phyloP scores from a whole-genome alignment of 1,284 basidiomycete genomes.

The Tilletia setariae region DNA sequence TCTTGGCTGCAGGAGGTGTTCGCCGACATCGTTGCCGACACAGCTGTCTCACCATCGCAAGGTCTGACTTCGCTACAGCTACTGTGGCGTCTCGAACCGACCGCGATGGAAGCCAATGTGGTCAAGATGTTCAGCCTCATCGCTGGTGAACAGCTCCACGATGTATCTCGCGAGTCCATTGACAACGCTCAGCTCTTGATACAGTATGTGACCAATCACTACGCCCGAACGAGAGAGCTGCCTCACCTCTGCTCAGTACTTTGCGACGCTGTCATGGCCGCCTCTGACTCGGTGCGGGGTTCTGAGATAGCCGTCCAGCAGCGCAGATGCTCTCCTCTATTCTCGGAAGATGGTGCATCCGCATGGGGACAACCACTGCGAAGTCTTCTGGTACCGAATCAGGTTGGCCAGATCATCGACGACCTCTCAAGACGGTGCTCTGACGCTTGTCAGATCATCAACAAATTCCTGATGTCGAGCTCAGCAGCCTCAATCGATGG shows the following conservation, averaged over 20 bases:
- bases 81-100: conserved; percentile 6
- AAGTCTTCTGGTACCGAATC: not conserved
- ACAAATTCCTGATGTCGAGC: too few species aligned
- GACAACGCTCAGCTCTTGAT: not conserved
- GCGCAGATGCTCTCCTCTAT: not conserved
- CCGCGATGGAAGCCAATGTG: not conserved
- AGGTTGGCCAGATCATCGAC: not conserved
- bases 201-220: not conserved
- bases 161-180: too few species aligned
- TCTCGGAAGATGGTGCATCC: not conserved
- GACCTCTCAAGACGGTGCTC: too few species aligned
- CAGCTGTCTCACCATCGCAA: not conserved
- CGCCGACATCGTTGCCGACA: not conserved
- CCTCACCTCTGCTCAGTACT: not conserved
- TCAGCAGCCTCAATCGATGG: too few species aligned
- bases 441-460: too few species aligned
- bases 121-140: not conserved
- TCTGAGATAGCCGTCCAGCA: too few species aligned
- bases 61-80: not conserved
- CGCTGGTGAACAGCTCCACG: not conserved
- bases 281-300: not conserved
- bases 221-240: not conserved
- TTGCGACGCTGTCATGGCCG: not conserved
- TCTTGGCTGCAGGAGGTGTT: not conserved
- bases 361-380: not conserved